Conservation (phyloP, 495 filamentous ascomycete genomes). For the Xylaria grammica region DNA sequence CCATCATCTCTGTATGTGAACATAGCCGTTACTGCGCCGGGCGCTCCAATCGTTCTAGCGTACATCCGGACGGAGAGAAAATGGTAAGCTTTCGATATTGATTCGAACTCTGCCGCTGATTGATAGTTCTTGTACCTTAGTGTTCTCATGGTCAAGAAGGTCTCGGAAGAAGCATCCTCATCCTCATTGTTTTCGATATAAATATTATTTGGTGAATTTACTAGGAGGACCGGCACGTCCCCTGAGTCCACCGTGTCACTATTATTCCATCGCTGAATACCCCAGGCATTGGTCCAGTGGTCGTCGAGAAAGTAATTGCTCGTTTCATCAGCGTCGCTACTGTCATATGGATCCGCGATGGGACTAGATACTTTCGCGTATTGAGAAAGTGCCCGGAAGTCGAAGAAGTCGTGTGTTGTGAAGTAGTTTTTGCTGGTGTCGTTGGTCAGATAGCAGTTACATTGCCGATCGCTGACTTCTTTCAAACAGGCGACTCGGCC, state of each 20-base stretch:
- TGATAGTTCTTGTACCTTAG: conserved; percentile 60
- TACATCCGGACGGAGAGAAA: conserved; percentile 68
- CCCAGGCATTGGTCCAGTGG: conserved; percentile 59
- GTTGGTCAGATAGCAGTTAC: conserved; percentile 57
- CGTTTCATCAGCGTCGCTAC: conserved; percentile 38
- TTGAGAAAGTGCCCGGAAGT: conserved; percentile 63
- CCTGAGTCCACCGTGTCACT: conserved; percentile 35
- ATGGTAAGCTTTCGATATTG: conserved; percentile 55
- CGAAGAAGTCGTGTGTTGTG: conserved; percentile 67
- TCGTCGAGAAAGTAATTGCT: conserved; percentile 47
- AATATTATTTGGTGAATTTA: conserved; percentile 69
- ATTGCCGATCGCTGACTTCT: conserved; percentile 35
- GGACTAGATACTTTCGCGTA: conserved; percentile 43
- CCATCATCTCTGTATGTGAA: conserved; percentile 63
- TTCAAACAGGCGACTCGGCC: conserved; percentile 6
- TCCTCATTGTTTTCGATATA: conserved; percentile 60
- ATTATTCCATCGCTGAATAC: conserved; percentile 64
- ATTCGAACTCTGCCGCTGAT: conserved; percentile 69
- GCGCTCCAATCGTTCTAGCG: conserved; percentile 55
- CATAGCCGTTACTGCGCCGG: conserved; percentile 70
- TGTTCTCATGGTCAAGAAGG: conserved; percentile 68
- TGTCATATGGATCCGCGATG: conserved; percentile 37
- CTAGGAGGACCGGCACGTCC: conserved; percentile 55
- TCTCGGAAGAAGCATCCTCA: conserved; percentile 41
- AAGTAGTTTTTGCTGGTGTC: conserved; percentile 59